Conservation (phyloP, 2,329 filamentous ascomycete genomes). For the Ambrosiella cleistominuta region DNA sequence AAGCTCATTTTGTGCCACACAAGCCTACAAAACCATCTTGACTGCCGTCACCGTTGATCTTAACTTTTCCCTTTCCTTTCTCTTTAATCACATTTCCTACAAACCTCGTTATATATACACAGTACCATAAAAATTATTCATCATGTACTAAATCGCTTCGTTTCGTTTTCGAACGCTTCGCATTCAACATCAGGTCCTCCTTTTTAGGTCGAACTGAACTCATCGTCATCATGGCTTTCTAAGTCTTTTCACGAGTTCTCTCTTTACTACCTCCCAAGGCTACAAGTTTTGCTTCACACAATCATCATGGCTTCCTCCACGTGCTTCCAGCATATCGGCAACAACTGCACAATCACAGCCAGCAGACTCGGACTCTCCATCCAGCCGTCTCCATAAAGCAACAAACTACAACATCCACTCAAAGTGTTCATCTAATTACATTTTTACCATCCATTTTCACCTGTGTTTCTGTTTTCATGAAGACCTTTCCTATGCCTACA, state of each 20-base stretch:
- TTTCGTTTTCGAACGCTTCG: constrained; percentile 13
- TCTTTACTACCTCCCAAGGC: constrained; percentile 48
- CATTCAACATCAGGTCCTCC: constrained; percentile 23
- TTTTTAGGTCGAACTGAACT: constrained; percentile 52
- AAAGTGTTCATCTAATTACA: background rate
- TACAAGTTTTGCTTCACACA: constrained; percentile 55
- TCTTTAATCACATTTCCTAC: constrained; percentile 20
- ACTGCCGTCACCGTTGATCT: constrained; percentile 7
- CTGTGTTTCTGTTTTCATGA: background rate
- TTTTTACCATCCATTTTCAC: background rate
- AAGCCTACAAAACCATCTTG: constrained; percentile 13
- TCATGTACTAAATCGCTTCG: constrained; percentile 41
- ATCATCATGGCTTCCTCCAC: constrained; percentile 66
- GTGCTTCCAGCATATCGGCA: constrained; percentile 45
- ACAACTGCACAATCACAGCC: constrained; percentile 39
- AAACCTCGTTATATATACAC: constrained; percentile 17
- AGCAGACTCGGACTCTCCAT: constrained; percentile 59
- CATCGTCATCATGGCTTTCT: constrained; percentile 34
- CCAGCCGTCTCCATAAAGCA: constrained; percentile 29
- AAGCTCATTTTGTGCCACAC: background rate
- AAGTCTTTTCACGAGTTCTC: constrained; percentile 28
- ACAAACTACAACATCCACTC: background rate
- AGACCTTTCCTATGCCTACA: background rate
- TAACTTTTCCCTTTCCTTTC: constrained; percentile 21
- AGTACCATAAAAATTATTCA: constrained; percentile 24